Evolutionary conservation across 441 rosid genomes (phyloP).

Genomic region (Arabidopsis hybrid): DNA sequence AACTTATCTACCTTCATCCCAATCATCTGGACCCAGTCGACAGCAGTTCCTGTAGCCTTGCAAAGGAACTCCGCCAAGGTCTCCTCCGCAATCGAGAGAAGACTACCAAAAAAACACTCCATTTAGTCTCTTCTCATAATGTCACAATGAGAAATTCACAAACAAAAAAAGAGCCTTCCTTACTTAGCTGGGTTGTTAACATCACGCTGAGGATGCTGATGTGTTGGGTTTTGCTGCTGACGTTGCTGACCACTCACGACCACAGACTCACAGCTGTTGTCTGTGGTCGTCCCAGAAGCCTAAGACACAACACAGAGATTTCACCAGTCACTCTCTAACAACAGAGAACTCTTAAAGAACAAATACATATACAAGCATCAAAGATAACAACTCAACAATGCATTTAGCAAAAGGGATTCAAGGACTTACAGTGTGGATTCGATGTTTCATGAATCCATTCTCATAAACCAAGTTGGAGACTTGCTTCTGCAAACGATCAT

Average conservation of each 20-base stretch:
- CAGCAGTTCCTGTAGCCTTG: constrained; percentile 99
- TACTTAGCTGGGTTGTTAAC: constrained; percentile 99
- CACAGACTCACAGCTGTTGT: constrained; percentile 99
- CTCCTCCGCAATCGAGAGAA: constrained; percentile 94
- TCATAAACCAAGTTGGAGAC: constrained; percentile 93
- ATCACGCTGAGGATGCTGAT: constrained; percentile 87
- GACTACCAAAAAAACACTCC: constrained; percentile 61
- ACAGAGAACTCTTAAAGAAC: not conserved
- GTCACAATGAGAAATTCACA: constrained; percentile 4
- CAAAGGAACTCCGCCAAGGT: constrained; percentile 99
- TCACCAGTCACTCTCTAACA: constrained; percentile 20
- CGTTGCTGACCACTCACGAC: constrained; percentile 96
- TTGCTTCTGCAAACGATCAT: constrained; percentile 96
- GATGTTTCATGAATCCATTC: constrained; percentile 82
- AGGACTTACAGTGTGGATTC: constrained; percentile 65
- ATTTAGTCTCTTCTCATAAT: constrained; percentile 7
- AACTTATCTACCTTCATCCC: constrained; percentile 94
- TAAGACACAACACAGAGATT: constrained; percentile 31
- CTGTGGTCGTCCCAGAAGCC: constrained; percentile 95
- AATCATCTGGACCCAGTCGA: constrained; percentile 99
- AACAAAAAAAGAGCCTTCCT: constrained; percentile 23
- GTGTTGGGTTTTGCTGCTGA: constrained; percentile 93
- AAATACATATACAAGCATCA: too few relatives aligned
- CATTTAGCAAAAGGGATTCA: not conserved
- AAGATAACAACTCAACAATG: not conserved